These are phyloP conservation scores for Casaregolazyma suthepensis DNA, from an alignment of 1,139 yeast species.

Conservation along the genomic window DNA sequence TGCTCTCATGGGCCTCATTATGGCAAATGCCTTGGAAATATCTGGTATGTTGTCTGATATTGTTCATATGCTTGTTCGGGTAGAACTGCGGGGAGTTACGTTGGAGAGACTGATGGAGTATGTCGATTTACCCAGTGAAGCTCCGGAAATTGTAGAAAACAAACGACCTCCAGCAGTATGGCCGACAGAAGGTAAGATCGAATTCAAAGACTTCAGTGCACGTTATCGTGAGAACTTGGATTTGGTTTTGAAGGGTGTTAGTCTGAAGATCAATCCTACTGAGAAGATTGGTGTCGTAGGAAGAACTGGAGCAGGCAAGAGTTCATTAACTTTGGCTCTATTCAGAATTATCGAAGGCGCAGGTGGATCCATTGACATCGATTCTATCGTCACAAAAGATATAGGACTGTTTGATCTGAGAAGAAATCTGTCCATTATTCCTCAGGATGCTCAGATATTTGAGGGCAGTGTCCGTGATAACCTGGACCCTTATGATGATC, in stretches of 20 bases:
- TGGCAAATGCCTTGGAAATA: conserved; percentile 32
- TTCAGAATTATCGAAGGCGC: conserved; percentile 67
- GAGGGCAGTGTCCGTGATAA: conserved; percentile 60
- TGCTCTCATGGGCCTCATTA: conserved; percentile 64
- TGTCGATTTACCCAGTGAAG: conserved; percentile 53
- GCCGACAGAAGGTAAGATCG: conserved; percentile 56
- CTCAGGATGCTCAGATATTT: conserved; percentile 71
- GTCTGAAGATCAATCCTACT: conserved; percentile 40
- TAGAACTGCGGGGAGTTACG: conserved; percentile 74
- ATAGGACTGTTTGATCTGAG: conserved; percentile 56
- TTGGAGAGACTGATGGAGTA: conserved; percentile 68
- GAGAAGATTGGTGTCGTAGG: conserved; percentile 70
- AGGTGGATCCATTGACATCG: conserved; percentile 51
- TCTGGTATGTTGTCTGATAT: conserved; percentile 23
- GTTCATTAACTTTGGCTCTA: conserved; percentile 60
- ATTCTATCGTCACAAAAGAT: conserved; percentile 50
- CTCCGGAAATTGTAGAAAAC: conserved; percentile 36
- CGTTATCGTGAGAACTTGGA: conserved; percentile 73
- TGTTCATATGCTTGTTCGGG: conserved; percentile 46
- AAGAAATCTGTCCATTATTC: conserved; percentile 58
- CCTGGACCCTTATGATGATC: conserved; percentile 46
- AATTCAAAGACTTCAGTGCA: conserved; percentile 52
- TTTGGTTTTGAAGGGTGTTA: conserved; percentile 52
- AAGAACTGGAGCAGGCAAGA: conserved; percentile 74
- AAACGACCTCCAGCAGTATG: conserved; percentile 38